These are phyloP conservation scores for Paspalum vaginatum DNA, from an alignment of 176 grass and related monocot species.

Conservation along the genomic window DNA sequence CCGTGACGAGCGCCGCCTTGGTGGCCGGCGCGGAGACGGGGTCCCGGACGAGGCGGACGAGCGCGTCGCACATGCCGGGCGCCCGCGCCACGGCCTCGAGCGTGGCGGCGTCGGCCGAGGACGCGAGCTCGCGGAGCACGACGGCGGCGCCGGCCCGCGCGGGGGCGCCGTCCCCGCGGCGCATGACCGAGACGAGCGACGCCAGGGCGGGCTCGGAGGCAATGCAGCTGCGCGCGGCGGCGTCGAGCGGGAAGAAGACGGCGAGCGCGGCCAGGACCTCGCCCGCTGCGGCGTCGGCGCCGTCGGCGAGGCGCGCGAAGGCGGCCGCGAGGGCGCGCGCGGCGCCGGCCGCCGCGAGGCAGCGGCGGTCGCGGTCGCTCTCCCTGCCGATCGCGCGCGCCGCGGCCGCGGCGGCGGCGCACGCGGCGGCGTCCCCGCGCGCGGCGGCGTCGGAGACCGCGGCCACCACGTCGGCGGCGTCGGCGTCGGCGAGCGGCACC, in stretches of 20 bases:
- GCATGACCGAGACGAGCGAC: constrained; percentile 52
- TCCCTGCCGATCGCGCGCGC: constrained; percentile 61
- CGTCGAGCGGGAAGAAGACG: constrained; percentile 72
- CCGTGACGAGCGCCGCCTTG: constrained; percentile 69
- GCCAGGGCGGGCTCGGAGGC: constrained; percentile 48
- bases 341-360: constrained; percentile 40
- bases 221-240: constrained; percentile 48
- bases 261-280: constrained; percentile 54
- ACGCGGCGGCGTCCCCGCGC: constrained; percentile 36
- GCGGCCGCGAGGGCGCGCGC: constrained; percentile 27
- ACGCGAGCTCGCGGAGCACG: constrained; percentile 64
- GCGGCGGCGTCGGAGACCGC: constrained; percentile 27
- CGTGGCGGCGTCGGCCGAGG: constrained; percentile 31
- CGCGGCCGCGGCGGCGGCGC: constrained; percentile 35
- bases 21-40: constrained; percentile 65
- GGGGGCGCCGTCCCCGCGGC: constrained; percentile 39
- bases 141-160: constrained; percentile 52
- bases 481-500: constrained; percentile 46
- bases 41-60: constrained; percentile 44
- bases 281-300: constrained; percentile 29
- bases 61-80: constrained; percentile 35
- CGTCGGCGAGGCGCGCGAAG: constrained; percentile 46
- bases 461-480: constrained; percentile 47
- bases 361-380: constrained; percentile 66
- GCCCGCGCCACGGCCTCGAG: constrained; percentile 47